Base-by-base conservation (phyloP, 2,329 filamentous ascomycete species). In the Xenoacremonium recifei region DNA sequence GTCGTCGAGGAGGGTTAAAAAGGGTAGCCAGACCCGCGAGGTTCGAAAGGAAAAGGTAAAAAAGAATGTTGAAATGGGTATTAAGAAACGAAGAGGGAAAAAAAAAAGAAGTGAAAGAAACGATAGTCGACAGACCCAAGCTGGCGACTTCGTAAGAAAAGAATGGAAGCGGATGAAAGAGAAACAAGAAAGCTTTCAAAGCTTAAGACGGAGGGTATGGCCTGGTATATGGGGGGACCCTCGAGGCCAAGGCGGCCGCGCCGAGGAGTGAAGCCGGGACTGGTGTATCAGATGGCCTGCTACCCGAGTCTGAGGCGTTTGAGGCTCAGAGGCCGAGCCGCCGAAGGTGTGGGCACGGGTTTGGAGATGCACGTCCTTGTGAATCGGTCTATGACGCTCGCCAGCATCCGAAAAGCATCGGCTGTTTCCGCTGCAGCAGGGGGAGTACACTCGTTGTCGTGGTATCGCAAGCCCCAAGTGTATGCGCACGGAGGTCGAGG, bases 21-120 rank as follows among this genome's bases (percentile, higher is more conserved):
- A 64, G 71, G 69, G 70, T 73, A 72, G 68, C 76, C 77, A 69
- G 72, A 76, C 77, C 75, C 66, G 76, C 70, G 64, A 63, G 58
- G 53, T 40, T 39, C 44, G 38, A 52, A 48, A 30, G 33, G 40
- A 50, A 53, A 64, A 56, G 59, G 62, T 54, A 5, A 34, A 29
- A 20, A 49, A 49, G 69, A 71, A n/a, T n/a, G n/a, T n/a, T n/a
- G n/a, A n/a, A n/a, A 69, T 64, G 70, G 66, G 76, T 75, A 70
- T 68, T 76, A 69, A 64, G 69, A 54, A 60, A 57, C n/a, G n/a
- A n/a, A n/a, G n/a, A 52, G 47, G 61, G 49, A 42, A 35, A 39
- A 47, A 34, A 37, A 40, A 40, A 48, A 45, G 42, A 36, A 53
- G 48, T 48, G 52, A 50, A 32, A 40, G 32, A 37, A 32, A 38